These are phyloP conservation scores for Septoria petroselini DNA, from an alignment of 2,329 filamentous ascomycete species.

Conservation along the genomic window DNA sequence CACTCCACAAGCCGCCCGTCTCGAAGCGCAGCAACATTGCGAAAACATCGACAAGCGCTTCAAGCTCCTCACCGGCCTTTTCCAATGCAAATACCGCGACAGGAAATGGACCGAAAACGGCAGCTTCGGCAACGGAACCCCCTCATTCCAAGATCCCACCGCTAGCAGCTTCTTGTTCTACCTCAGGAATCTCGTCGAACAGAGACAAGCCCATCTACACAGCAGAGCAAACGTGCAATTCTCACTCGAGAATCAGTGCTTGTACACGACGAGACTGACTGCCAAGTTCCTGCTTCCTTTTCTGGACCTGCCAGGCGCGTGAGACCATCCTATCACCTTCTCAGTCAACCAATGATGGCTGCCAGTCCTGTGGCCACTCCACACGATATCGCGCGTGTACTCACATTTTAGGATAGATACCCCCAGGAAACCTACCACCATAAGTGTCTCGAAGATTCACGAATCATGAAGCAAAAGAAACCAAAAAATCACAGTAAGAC, in stretches of 20 bases:
- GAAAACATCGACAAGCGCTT: slow-evolving; percentile 47
- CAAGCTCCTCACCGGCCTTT: slow-evolving; percentile 46
- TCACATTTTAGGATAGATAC: too few species aligned
- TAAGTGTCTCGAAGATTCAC: too few species aligned
- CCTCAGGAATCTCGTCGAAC: slow-evolving; percentile 41
- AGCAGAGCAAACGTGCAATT: slow-evolving; percentile 41
- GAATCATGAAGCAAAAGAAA: too few species aligned
- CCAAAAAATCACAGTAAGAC: too few species aligned
- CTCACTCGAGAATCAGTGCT: slow-evolving; percentile 39
- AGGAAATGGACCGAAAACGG: slow-evolving; percentile 40
- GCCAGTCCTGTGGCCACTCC: too few species aligned
- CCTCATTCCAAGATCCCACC: slow-evolving; percentile 37
- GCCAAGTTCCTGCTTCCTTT: slow-evolving; percentile 45
- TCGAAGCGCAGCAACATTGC: slow-evolving; percentile 41
- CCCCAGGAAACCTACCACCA: too few species aligned
- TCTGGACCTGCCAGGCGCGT: slow-evolving; percentile 27
- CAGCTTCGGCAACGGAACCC: slow-evolving; percentile 41
- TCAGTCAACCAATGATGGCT: too few species aligned
- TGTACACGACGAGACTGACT: slow-evolving; percentile 45
- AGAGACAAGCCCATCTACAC: slow-evolving; percentile 43
- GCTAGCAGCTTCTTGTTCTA: slow-evolving; percentile 40
- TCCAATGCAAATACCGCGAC: slow-evolving; percentile 49
- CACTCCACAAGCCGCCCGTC: slow-evolving; percentile 10
- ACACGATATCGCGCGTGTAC: too few species aligned
- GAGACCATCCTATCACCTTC: too few species aligned